Base-by-base conservation (phyloP, 176 grass and related monocot genomes). In the Oryza coarctata region DNA sequence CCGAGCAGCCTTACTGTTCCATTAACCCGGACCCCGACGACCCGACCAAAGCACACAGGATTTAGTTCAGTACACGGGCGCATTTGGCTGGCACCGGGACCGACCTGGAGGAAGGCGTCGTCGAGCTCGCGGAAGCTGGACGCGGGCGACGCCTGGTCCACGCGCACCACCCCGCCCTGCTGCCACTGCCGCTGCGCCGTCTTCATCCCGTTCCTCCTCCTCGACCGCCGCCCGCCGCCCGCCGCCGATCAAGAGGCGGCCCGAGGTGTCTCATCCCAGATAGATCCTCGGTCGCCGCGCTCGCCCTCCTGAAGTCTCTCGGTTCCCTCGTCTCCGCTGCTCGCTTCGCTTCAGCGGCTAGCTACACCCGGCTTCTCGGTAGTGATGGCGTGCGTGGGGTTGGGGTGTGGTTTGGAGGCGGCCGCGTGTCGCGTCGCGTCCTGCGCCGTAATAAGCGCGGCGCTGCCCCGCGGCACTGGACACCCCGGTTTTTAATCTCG, bases 71-170 rank as follows among this genome's bases (percentile, higher is more conserved):
- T 25, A 12, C 67, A 15, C 25, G 69, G 69, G 35, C 68, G 68
- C 30, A 18, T 33, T 76, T 35, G n/a, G 32, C 44, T 7, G 30
- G 15, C 9, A 1, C 26, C 10, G 31, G 5, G 32, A 70, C 65
- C 71, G 64, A 97, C 94, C 91, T 97, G 94, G 45, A 97, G 87
- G 85, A 94, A 97, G 79, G 83, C 94, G 80, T 94, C 92, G 63
- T 97, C 94, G 84, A 94, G 94, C 88, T 97, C 88, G 78, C 94
- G 92, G 87, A 97, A 97, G 81, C 80, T 89, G 81, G 92, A 90
- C 26, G 84, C 89, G 25, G 87, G 90, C 63, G 94, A 94, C 20
- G 87, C 85, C 78, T 86, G 47, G 64, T 86, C 88, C 61, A 97
- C 87, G 66, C 65, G 79, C 83, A 97, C 88, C 85, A 66, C 86